A percentile compares a stretch with the other conserved stretches of the same genome.
Conservation (phyloP, 768 basidiomycete genomes). For the Hypsizygus marmoreus region DNA sequence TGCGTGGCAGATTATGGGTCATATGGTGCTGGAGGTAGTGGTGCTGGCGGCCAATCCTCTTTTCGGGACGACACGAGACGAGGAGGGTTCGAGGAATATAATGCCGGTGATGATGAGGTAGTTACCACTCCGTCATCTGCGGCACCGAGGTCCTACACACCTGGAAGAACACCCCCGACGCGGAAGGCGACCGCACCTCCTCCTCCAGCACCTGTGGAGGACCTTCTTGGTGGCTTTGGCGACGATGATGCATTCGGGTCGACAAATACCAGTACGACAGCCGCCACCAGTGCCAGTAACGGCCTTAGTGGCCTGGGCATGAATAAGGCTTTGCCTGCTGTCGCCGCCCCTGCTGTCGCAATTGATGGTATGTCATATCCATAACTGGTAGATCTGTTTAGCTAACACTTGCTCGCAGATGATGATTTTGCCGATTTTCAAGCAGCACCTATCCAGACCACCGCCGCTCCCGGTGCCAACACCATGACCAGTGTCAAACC, state of each 20-base stretch:
- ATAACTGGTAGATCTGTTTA: slow-evolving; percentile 4
- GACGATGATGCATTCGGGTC: slow-evolving; percentile 63
- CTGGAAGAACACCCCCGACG: slow-evolving; percentile 26
- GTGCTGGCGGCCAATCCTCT: slow-evolving; percentile 40
- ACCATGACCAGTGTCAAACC: slow-evolving; percentile 38
- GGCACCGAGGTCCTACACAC: slow-evolving; percentile 22
- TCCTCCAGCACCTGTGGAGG: slow-evolving; percentile 48
- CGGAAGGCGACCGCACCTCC: slow-evolving; percentile 40
- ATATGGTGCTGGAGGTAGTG: slow-evolving; percentile 34
- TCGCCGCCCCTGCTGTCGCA: slow-evolving; percentile 33
- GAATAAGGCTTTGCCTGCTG: slow-evolving; percentile 59
- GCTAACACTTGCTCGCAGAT: slow-evolving; percentile 36
- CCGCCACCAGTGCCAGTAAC: slow-evolving; percentile 24
- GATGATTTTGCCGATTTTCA: slow-evolving; percentile 91
- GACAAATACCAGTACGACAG: slow-evolving; percentile 33
- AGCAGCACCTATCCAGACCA: slow-evolving; percentile 55
- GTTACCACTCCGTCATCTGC: slow-evolving; percentile 35
- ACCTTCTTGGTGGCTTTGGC: slow-evolving; percentile 77
- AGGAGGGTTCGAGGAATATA: slow-evolving; percentile 87
- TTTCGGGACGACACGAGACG: slow-evolving; percentile 63
- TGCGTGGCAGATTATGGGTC: slow-evolving; percentile 19
- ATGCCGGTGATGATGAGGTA: slow-evolving; percentile 90
- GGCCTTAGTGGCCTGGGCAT: slow-evolving; percentile 31
- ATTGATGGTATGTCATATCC: slow-evolving; percentile 42
- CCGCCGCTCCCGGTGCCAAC: slow-evolving; percentile 34